These are phyloP conservation scores for Penicillium salamii DNA, from an alignment of 495 filamentous ascomycete genomes.

Conservation along the genomic window DNA sequence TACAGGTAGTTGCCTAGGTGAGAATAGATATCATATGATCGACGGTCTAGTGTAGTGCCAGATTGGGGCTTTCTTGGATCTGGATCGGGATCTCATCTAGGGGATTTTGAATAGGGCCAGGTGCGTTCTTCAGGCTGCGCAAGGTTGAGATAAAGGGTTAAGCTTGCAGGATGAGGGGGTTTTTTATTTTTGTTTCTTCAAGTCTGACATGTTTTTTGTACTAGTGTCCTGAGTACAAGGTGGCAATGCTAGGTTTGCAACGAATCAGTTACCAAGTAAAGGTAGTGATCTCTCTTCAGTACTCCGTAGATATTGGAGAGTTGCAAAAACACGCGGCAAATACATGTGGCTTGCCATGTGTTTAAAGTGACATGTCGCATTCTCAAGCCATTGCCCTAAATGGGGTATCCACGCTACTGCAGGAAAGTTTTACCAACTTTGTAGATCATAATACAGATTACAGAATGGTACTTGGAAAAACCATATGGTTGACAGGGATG, in stretches of 20 bases:
- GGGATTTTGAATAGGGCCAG: not conserved
- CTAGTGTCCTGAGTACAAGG: too few relatives aligned
- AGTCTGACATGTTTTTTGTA: too few relatives aligned
- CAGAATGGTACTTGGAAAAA: too few relatives aligned
- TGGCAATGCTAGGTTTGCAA: not conserved
- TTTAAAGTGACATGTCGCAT: constrained; percentile 22
- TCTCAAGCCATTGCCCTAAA: constrained; percentile 13
- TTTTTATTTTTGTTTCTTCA: not conserved
- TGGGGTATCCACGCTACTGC: too few relatives aligned
- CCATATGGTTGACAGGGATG: too few relatives aligned
- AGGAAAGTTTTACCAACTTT: too few relatives aligned
- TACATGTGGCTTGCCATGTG: constrained; percentile 22
- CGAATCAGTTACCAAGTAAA: too few relatives aligned
- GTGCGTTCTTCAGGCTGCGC: not conserved
- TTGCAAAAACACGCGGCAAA: constrained; percentile 11
- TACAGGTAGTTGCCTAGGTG: not conserved
- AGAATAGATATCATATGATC: not conserved
- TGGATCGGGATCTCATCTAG: not conserved
- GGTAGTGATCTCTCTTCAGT: not conserved
- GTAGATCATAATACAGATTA: too few relatives aligned
- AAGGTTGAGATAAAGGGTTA: not conserved
- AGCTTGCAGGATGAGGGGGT: not conserved
- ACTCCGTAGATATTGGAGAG: too few relatives aligned
- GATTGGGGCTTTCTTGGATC: not conserved
- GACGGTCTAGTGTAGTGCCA: not conserved